Conservation (phyloP, 2,329 filamentous ascomycete genomes). For the Sclerotiophoma versabilis region DNA sequence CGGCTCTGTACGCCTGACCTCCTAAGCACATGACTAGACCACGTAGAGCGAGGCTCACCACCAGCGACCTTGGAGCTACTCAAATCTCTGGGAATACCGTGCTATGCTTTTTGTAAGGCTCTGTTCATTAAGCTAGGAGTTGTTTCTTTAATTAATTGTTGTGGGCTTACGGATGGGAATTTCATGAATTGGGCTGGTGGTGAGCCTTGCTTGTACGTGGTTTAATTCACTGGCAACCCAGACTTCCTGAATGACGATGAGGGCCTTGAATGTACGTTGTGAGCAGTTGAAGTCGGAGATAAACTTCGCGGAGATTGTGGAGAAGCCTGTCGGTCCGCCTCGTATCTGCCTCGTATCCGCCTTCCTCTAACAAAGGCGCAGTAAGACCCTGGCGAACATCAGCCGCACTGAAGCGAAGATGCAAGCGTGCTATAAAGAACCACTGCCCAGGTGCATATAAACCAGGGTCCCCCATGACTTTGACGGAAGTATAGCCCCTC, state of each 20-base stretch:
- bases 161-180: no score
- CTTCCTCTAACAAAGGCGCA: conserved; percentile 2
- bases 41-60: no score
- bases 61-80: no score
- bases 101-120: no score
- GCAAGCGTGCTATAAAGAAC: neutral
- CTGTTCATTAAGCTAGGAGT: no score
- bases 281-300: neutral
- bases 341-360: neutral
- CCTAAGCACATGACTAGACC: neutral
- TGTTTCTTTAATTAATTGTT: no score
- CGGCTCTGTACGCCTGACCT: conserved; percentile 2
- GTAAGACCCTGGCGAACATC: neutral
- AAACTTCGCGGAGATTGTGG: neutral
- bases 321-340: conserved; percentile 5
- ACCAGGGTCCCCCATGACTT: neutral
- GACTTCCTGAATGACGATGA: neutral
- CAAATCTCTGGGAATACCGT: no score
- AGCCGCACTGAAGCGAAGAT: neutral
- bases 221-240: neutral
- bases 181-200: no score
- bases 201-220: no score
- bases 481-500: neutral
- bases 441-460: neutral
- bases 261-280: neutral